Conservation (phyloP, 129 eudicot genomes). For the Silybum marianum region DNA sequence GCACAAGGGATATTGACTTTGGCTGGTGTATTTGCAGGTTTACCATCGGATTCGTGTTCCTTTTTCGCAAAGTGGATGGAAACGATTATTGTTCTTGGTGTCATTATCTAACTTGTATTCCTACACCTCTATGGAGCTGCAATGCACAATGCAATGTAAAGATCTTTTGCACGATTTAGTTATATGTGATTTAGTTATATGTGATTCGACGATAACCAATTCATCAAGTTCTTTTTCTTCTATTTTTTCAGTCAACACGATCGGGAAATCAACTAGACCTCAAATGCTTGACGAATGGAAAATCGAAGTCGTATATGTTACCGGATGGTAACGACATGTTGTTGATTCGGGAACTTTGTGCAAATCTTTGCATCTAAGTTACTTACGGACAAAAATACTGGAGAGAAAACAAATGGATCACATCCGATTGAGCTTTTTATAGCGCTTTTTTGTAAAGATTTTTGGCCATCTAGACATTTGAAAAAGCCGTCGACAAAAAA, state of each 20-base stretch:
- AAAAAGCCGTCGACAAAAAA: neutral
- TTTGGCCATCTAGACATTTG: neutral
- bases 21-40: conserved; percentile 40
- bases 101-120: conserved; percentile 71
- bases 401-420: neutral
- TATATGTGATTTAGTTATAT: neutral
- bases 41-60: conserved; percentile 37
- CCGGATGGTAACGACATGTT: conserved; percentile 17
- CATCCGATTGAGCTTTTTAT: neutral
- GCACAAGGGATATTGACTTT: neutral
- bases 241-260: conserved; percentile 18
- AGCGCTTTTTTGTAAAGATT: neutral
- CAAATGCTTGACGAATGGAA: conserved; percentile 32
- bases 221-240: neutral
- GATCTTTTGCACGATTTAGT: neutral
- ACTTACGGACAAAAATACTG: neutral
- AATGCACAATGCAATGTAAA: conserved; percentile 55
- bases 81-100: conserved; percentile 76
- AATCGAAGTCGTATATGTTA: conserved; percentile 34
- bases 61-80: conserved; percentile 55
- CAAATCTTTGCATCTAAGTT: conserved; percentile 32
- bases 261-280: conserved; percentile 27
- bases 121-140: conserved; percentile 73
- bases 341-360: conserved; percentile 32
- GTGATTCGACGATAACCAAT: neutral